Base-by-base conservation (phyloP, 176 grass and related monocot species). In the Urochloa ruziziensis region DNA sequence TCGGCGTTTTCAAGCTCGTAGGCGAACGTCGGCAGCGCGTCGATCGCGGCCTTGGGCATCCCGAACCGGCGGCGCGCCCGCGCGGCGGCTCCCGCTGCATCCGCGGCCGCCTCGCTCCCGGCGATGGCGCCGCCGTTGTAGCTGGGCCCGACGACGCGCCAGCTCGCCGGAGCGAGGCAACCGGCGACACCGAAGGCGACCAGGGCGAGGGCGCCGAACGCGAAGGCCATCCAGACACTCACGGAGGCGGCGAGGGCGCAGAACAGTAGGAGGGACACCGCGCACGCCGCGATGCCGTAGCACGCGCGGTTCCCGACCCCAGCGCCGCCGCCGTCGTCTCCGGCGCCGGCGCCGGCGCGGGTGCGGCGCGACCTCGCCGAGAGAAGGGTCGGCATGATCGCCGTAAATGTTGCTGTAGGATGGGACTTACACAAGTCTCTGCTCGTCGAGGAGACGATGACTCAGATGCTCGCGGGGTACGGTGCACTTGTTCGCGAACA, bases 221-320 rank as follows among this genome's bases (percentile, higher is more conserved):
- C 5, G 68, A 74, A 80, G 10, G 81, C 87, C 67, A 80, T 89
- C 75, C 75, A 75, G 32, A 89, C 10, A 25, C 42, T 61, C 62
- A 74, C 76, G 18, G 42, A 15, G 51, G 54, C 76, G 51, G 62
- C 82, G 30, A 85, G 61, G 8, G 57, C 69, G 82, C 82, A 89
- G 70, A 89, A 85, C 24, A 89, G 6, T 18, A 89, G 6, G 76
- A 61, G 15, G 0, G 40, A 12, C 49, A 56, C 6, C 9, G 43
- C 35, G 69, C 40, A 80, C n/a, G 62, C 68, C 3, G 0, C 39
- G 87, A 89, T 48, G 39, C 60, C 82, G 10, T 51, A 84, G 8
- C 30, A 89, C 30, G 68, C 23, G 51, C 51, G 21, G 60, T 35
- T 11, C 1, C 76, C 24, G 25, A 2, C 14, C 7, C 13, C 14